A percentile compares a stretch with the other conserved stretches of the same genome.
Evolutionary conservation across 2,329 filamentous ascomycete species (phyloP).

Genomic region (Pleoardoris graminearum): DNA sequence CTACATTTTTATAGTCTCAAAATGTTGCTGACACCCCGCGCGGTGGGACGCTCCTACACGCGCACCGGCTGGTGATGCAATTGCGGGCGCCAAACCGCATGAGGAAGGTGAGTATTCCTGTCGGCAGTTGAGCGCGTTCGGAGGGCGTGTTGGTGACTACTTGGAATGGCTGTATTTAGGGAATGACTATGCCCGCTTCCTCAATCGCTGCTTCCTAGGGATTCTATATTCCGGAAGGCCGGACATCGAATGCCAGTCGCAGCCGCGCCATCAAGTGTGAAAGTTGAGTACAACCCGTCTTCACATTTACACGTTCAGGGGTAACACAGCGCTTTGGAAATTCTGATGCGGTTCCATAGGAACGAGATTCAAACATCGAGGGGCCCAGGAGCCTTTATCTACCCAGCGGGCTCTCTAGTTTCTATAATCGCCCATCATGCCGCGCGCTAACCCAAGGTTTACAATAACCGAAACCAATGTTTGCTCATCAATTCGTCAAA

Average conservation of each 20-base stretch:
- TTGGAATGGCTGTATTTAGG: background rate
- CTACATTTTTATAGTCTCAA: background rate
- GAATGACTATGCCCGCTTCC: too few species aligned
- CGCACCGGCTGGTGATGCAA: background rate
- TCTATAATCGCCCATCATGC: background rate
- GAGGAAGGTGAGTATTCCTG: background rate
- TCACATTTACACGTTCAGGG: too few species aligned
- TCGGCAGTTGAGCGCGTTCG: background rate
- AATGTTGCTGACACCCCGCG: background rate
- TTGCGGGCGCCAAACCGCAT: background rate
- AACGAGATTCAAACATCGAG: background rate
- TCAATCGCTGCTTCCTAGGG: too few species aligned
- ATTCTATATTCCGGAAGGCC: too few species aligned
- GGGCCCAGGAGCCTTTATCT: background rate
- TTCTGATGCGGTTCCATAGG: too few species aligned
- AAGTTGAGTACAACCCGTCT: too few species aligned
- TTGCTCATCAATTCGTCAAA: background rate
- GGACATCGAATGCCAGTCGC: too few species aligned
- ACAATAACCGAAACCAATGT: background rate
- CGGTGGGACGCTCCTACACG: background rate
- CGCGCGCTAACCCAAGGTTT: background rate
- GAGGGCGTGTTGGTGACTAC: slow-evolving; percentile 6
- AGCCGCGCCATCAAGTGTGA: too few species aligned
- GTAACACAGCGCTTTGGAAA: too few species aligned
- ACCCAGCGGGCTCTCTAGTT: too few species aligned